Base-by-base conservation (phyloP, 345 rosid genomes). In the Citrus sp. region DNA sequence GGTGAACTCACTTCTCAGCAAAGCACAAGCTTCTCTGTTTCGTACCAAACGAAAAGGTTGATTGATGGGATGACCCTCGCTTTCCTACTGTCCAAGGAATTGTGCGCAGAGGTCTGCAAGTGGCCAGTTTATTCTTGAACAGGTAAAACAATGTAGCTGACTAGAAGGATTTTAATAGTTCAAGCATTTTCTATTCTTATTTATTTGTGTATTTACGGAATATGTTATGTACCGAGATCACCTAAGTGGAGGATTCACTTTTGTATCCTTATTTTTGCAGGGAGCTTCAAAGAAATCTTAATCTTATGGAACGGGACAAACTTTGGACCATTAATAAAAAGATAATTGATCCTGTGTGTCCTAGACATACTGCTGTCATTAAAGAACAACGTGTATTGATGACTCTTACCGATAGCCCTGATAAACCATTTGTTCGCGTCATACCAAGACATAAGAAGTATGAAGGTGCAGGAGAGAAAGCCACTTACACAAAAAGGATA, bases 221-320 rank as follows among this genome's bases (percentile, higher is more conserved):
- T 49, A 49, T 49, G 21, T 49, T 14, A 49, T 49, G 21, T 1
- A 16, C 6, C 1, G 55, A 49, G 55, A 49, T 49, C 55, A 49
- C 55, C 4, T 49, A 49, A 49, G 55, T 49, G 55, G 34, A 56
- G 34, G 40, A 60, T 73, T 34, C 30, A 73, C 70, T 73, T 66
- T 46, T 16, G 35, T 42, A 22, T 76, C 35, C 70, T 38, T 80
- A 6, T 37, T 6, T 75, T 83, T 85, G 46, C 86, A 93, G 97
- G 98, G 98, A 0, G 99, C 98, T 42, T 96, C 95, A 0, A 96
- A 94, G 1, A 82, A 96, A 94, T 84, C 92, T 94, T 51, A 94
- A 94, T 79, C 92, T 97, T 32, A 94, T 97, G 98, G 99, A 93
- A 75, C 90, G 99, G 99, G 99, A 97, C 85, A 94, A 97, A 77